These are phyloP conservation scores for Hericium coralloides DNA, from an alignment of 768 basidiomycete species.

Conservation along the genomic window DNA sequence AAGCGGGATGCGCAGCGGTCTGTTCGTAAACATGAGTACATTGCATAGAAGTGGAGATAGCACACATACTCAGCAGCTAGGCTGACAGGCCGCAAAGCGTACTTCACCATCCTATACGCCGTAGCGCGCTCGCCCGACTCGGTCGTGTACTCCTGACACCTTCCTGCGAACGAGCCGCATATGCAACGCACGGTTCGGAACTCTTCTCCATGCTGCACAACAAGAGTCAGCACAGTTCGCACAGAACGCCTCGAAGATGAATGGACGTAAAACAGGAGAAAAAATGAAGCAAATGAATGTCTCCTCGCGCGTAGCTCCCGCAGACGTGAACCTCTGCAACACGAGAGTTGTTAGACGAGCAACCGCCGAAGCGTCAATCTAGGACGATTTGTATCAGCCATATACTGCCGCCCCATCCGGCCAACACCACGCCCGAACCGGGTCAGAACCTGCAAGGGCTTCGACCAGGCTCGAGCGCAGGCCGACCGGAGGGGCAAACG, in stretches of 20 bases:
- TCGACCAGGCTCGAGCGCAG: constrained; percentile 18
- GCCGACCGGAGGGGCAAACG: constrained; percentile 18
- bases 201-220: constrained; percentile 43
- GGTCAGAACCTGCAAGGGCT: constrained; percentile 57
- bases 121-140: constrained; percentile 23
- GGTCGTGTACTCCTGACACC: constrained; percentile 43
- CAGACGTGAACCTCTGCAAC: constrained; percentile 53
- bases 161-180: constrained; percentile 79
- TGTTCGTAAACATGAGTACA: constrained; percentile 15
- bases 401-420: constrained; percentile 24
- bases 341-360: constrained; percentile 85
- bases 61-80: constrained; percentile 49
- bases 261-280: constrained; percentile 6
- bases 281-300: constrained; percentile 38
- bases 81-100: constrained; percentile 68
- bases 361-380: constrained; percentile 42
- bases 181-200: constrained; percentile 65
- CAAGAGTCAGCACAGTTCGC: constrained; percentile 6
- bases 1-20: constrained; percentile 43
- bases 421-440: constrained; percentile 16
- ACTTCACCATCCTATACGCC: constrained; percentile 74
- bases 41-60: background rate
- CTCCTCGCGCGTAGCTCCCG: constrained; percentile 85
- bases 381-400: constrained; percentile 96
- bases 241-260: background rate